Evolutionary conservation across 495 filamentous ascomycete genomes (phyloP).

Genomic region (Staphylotrichum longicolle): DNA sequence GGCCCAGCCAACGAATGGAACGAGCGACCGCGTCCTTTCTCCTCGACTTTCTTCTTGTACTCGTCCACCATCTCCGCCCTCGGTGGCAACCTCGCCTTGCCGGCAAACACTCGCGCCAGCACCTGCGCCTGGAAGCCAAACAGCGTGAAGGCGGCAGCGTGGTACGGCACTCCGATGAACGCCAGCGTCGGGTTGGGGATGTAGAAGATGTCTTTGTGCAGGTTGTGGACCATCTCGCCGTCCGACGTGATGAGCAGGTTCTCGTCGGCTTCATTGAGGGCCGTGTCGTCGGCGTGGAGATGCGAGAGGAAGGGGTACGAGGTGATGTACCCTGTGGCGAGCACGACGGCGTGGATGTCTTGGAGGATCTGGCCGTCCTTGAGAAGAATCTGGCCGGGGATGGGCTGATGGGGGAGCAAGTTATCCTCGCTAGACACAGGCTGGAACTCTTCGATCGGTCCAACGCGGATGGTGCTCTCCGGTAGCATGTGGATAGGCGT

Average conservation of each 20-base stretch:
- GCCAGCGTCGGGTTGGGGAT: conserved; percentile 61
- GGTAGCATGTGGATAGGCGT: conserved; percentile 35
- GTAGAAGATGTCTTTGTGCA: conserved; percentile 64
- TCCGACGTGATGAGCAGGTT: conserved; percentile 56
- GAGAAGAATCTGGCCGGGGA: conserved; percentile 14
- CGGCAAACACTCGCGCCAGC: conserved; percentile 55
- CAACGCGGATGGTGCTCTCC: conserved; percentile 23
- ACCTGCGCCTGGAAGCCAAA: conserved; percentile 66
- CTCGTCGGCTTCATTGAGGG: conserved; percentile 43
- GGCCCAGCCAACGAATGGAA: too few species aligned
- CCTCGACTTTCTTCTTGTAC: too few species aligned
- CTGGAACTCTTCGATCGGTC: conserved; percentile 1
- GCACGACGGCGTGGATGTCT: conserved; percentile 53
- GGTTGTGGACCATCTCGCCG: conserved; percentile 62
- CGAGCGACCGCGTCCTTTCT: too few species aligned
- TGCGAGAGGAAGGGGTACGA: conserved; percentile 55
- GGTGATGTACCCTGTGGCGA: conserved; percentile 65
- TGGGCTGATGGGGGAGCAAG: too few species aligned
- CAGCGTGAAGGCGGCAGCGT: conserved; percentile 60
- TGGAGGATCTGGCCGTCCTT: conserved; percentile 43
- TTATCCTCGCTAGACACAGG: not conserved
- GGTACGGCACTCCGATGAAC: conserved; percentile 60
- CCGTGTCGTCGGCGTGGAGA: conserved; percentile 40
- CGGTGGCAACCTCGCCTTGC: conserved; percentile 48
- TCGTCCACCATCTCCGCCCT: too few species aligned